Base-by-base conservation (phyloP, 1,284 basidiomycete species). In the Microbotryum lychnidis-dioicae region DNA sequence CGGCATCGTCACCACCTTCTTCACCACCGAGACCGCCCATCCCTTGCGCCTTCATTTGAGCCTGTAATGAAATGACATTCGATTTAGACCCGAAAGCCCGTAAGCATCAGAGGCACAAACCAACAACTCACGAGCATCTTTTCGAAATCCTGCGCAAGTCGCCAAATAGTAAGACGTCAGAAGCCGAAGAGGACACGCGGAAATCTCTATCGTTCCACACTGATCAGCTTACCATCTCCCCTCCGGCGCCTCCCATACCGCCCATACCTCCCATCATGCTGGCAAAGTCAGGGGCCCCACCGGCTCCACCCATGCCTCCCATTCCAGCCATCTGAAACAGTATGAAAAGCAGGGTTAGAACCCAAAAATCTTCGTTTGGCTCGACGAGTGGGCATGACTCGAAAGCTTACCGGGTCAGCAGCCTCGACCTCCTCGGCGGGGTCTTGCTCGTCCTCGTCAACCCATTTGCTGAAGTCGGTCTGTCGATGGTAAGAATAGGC, bases 361-460 rank as follows among this genome's bases (percentile, higher is more conserved):
- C n/a, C 37, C 18, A 6, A 6, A 6, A 25, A 48, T 20, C 2
- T 42, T 44, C 45, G 29, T 9, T 3, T 5, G 21, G 6, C 10
- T 5, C n/a, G 18, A 20, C 23, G 6, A 16, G n/a, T 25, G 27
- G 54, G 12, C 14, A 14, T 54, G 57, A 42, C 50, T 59, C 63
- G 27, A 42, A 18, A 42, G 37, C 37, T 18, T 42, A 53, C 50
- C 61, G 50, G 56, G 46, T 27, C 46, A 27, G 47, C 31, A 18
- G 50, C 66, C 69, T 61, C 72, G 21, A 62, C 73, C 58, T 75
- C 77, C 10, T 81, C 81, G 0, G 82, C 81, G 10, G 81, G 80
- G 0, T 89, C 87, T 78, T 96, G 91, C 76, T 96, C 91, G 73
- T 96, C 91, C 79, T 96, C 91, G 74, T 94, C 91, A 56, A 87